Percentiles rank a stretch among this genome's conserved stretches.
phyloP scores from a whole-genome alignment of 768 basidiomycete species.

The Paxillus rubicundulus region DNA sequence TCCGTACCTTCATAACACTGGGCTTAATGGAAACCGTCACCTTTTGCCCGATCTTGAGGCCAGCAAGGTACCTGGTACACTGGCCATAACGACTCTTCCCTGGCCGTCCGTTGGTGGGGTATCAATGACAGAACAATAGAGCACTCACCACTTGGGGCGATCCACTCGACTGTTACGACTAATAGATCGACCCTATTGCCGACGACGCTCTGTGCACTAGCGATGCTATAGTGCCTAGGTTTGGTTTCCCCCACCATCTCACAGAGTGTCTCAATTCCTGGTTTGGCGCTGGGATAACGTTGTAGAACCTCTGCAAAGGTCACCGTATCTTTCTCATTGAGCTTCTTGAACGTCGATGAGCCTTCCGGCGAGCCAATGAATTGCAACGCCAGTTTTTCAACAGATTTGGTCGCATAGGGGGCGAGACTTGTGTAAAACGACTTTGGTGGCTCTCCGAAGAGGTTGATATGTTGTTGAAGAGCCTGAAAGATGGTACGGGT shows the following conservation, averaged over 20 bases:
- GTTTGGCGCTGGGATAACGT: slow-evolving; percentile 74
- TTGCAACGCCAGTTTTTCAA: slow-evolving; percentile 76
- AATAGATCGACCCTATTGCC: slow-evolving; percentile 93
- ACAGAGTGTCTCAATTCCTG: slow-evolving; percentile 81
- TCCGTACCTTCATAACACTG: slow-evolving; percentile 93
- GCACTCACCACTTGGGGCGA: slow-evolving; percentile 71
- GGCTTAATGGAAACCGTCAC: slow-evolving; percentile 98
- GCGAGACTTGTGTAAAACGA: slow-evolving; percentile 91
- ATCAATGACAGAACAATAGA: neutral
- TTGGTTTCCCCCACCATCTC: slow-evolving; percentile 93
- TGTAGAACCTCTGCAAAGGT: slow-evolving; percentile 86
- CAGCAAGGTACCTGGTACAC: slow-evolving; percentile 92
- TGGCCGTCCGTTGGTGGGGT: slow-evolving; percentile 29
- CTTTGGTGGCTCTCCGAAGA: slow-evolving; percentile 95
- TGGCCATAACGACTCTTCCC: slow-evolving; percentile 84
- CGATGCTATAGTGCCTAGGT: slow-evolving; percentile 97
- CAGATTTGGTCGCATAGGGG: slow-evolving; percentile 61
- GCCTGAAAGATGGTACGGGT: slow-evolving; percentile 94
- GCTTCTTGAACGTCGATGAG: slow-evolving; percentile 88
- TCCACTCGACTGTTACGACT: slow-evolving; percentile 96
- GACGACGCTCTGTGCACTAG: slow-evolving; percentile 91
- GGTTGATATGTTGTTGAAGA: slow-evolving; percentile 93
- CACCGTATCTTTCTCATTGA: slow-evolving; percentile 92
- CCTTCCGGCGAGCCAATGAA: slow-evolving; percentile 97
- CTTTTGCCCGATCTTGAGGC: slow-evolving; percentile 80